Conservation (phyloP, 2,329 filamentous ascomycete species). For the Exophiala viscosa region DNA sequence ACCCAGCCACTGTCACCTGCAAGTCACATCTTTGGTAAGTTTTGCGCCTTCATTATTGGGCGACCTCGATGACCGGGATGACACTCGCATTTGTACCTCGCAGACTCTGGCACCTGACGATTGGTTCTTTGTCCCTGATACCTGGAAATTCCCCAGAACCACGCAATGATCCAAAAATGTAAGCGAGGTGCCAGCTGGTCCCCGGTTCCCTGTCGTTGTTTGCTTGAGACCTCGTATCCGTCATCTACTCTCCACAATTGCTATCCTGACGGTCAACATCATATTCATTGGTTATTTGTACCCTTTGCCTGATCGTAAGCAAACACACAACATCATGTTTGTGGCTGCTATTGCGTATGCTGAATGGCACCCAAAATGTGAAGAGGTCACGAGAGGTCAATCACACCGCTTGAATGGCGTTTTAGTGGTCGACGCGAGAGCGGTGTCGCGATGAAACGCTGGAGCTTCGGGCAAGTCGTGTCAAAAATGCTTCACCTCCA, state of each 20-base stretch:
- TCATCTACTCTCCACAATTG: conserved; percentile 19
- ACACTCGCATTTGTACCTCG: neutral
- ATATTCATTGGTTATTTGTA: neutral
- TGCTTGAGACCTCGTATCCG: neutral
- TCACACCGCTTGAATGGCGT: neutral
- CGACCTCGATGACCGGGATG: no score
- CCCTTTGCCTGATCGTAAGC: neutral
- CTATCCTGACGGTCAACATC: conserved; percentile 11
- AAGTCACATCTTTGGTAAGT: neutral
- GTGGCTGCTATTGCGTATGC: neutral
- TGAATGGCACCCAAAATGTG: no score
- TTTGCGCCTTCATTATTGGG: no score
- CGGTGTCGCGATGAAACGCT: conserved; percentile 13
- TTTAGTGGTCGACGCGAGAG: neutral
- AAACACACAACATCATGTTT: neutral
- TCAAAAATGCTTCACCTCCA: conserved; percentile 6
- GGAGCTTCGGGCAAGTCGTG: neutral
- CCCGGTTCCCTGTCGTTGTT: no score
- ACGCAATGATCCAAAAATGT: neutral
- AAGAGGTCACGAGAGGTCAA: no score
- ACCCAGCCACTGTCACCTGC: neutral
- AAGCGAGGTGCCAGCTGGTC: neutral
- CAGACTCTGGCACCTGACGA: neutral
- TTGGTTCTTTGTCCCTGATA: neutral
- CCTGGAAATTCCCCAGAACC: neutral